Base-by-base conservation (phyloP, 805 yeast genomes). In the Yamadazyma ubonensis region DNA sequence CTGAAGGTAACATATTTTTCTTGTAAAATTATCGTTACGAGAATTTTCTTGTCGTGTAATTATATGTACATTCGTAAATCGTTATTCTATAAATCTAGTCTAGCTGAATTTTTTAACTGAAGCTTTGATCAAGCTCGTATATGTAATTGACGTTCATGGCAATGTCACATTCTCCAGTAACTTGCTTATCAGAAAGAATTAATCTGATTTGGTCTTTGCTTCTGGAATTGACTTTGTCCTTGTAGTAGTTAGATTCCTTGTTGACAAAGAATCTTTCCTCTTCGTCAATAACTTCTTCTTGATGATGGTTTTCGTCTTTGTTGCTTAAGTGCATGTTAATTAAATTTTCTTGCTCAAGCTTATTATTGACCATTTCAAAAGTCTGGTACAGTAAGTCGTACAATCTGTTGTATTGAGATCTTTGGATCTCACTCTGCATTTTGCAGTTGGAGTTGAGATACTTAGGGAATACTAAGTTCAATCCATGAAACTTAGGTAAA, bases 381-480 rank as follows among this genome's bases (percentile, higher is more conserved):
- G 20, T 19, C 11, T 36, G 32, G 30, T 22, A 41, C n/a, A 17
- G 11, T 10, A 43, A 28, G 21, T 21, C 30, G 11, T 5, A 12
- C 14, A 41, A 36, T 22, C 31, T 4, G 12, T 32, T 20, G 18
- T 5, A 8, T 10, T 22, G 20, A 22, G 41, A 14, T 3, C 14
- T 6, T 10, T 23, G 17, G 7, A 36, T n/a, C 10, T 23, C 21
- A 12, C 41, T 36, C 12, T 10, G 3, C 17, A 36, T 7, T 12
- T 30, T 38, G 29, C 50, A 46, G 23, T 33, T 41, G 5, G 46
- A 33, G 18, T 39, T 28, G 14, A 26, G 25, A 6, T 37, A 43
- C 14, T 31, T 28, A 18, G 50, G 50, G 34, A 46, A 46, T 11
- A 34, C 34, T 21, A 46, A 23, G 16, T 34, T 33, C 5, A 46